Conservation (phyloP, 768 basidiomycete species). For the Lentinula boryana region DNA sequence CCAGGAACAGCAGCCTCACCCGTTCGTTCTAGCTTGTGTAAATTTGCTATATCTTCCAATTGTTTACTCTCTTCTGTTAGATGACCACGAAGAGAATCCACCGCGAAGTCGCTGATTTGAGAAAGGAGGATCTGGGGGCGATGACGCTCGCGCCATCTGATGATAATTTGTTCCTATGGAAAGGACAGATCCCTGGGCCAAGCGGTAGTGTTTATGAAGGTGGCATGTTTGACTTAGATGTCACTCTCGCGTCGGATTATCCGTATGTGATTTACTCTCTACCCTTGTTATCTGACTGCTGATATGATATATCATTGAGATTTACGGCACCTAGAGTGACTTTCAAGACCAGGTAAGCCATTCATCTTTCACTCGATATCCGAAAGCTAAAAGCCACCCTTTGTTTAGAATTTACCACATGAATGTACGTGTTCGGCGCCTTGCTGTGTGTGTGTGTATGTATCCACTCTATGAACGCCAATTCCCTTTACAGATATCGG, state of each 20-base stretch:
- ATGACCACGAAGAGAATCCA: slow-evolving; percentile 79
- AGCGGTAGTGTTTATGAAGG: slow-evolving; percentile 81
- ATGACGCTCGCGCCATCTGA: slow-evolving; percentile 65
- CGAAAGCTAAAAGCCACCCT: background rate
- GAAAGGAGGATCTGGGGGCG: slow-evolving; percentile 76
- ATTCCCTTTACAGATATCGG: slow-evolving; percentile 47
- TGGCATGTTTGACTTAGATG: slow-evolving; percentile 65
- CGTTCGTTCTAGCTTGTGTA: background rate
- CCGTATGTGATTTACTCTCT: slow-evolving; percentile 47
- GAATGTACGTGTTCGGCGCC: slow-evolving; percentile 44
- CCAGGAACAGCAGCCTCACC: background rate
- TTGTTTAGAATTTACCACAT: slow-evolving; percentile 74
- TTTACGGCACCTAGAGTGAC: slow-evolving; percentile 77
- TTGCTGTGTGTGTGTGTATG: background rate
- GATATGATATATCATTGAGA: slow-evolving; percentile 25
- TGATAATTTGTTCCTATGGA: slow-evolving; percentile 68
- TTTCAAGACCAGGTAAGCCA: slow-evolving; percentile 62
- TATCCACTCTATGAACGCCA: background rate
- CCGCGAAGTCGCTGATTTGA: slow-evolving; percentile 72
- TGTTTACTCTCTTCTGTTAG: background rate
- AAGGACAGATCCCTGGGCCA: slow-evolving; percentile 74
- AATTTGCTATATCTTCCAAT: background rate
- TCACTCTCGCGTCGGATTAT: slow-evolving; percentile 66
- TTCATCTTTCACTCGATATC: background rate
- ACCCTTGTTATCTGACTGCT: background rate